Conservation (phyloP, 208 protist species). For the Acanthamoeba rhysodes region DNA sequence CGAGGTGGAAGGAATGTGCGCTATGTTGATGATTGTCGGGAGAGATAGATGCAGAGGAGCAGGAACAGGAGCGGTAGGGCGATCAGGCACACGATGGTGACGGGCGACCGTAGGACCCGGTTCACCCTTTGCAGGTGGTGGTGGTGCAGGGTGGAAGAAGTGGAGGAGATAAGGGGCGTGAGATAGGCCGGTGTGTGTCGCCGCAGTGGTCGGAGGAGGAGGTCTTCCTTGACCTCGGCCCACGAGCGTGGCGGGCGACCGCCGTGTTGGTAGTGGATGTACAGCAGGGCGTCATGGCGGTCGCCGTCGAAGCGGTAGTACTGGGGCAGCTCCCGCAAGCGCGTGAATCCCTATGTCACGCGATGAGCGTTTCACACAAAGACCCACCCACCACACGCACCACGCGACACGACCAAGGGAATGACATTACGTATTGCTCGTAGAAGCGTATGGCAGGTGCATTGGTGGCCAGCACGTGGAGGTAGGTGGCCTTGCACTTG, state of each 20-base stretch:
- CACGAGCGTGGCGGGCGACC: neutral
- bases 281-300: neutral
- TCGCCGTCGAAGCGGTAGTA: neutral
- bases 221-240: neutral
- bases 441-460: constrained; percentile 23
- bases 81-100: no score
- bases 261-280: constrained; percentile 11
- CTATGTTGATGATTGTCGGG: no score
- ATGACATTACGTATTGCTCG: constrained; percentile 6
- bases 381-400: no score
- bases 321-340: neutral
- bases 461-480: constrained; percentile 38
- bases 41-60: no score
- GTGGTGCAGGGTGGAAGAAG: neutral
- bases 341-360: neutral
- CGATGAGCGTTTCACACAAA: neutral
- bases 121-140: no score
- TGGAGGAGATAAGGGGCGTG: neutral
- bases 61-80: no score
- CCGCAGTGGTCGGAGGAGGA: neutral
- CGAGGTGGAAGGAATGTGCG: no score
- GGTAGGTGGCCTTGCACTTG: constrained; percentile 48
- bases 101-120: no score
- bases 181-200: neutral
- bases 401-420: neutral